Base-by-base conservation (phyloP, 2,329 filamentous ascomycete genomes). In the Cercospora sojina region DNA sequence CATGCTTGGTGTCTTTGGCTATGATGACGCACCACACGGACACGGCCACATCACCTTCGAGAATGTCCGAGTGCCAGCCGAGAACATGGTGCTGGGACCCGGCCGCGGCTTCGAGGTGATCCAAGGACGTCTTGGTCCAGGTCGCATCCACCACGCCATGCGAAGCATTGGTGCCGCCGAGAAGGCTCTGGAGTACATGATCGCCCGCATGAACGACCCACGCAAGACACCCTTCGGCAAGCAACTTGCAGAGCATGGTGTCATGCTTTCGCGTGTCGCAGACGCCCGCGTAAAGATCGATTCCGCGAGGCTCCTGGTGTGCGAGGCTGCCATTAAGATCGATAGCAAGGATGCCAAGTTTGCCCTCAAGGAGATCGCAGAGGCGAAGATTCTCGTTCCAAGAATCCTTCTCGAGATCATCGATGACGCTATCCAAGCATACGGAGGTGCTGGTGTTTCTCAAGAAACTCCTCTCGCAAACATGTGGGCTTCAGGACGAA, bases 131-230 rank as follows among this genome's bases (percentile, higher is more conserved):
- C 89, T 99, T 25, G 95, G 95, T 1, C 95, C 95, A 1, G 95
- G 95, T 35, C 91, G 95, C 66, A 98, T 99, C 77, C 95, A 99
- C 83, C 95, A 99, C 82, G 92, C 93, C 67, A 99, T 99, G 95
- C 89, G 95, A 71, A 90, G 88, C 67, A 95, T 99, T 77, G 95
- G 95, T 62, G 90, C 92, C 61, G 88, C 95, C 18, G 95, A 99
- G 81, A 88, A 89, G 71, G 95, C 93, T 0, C 87, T 99, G 25
- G 94, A 98, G 76, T 97, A 91, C 90, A 91, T 98, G 87, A 86
- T 99, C 66, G 91, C 93, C 74, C 90, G 95, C 69, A 90, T 97
- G 82, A 98, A 98, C 81, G 94, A 99, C 81, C 88, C 91, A 59
- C 84, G 82, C 74, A 97, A 97, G 85, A 93, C 90, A 75, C 90